Evolutionary conservation across 169 alveolate species (phyloP).

Genomic region (Neospora caninum): DNA sequence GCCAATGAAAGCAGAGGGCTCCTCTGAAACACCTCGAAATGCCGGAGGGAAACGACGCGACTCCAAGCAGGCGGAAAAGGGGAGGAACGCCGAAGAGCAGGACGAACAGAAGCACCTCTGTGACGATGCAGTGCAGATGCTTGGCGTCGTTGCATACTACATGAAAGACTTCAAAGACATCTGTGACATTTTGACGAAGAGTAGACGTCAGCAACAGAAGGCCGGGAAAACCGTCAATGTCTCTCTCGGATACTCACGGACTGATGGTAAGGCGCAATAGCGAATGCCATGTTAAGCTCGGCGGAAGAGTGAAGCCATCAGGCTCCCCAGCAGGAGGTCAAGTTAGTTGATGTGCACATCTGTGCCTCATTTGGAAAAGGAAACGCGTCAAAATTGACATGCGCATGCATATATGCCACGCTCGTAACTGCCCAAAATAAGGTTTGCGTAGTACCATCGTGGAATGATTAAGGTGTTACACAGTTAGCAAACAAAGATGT

Average conservation of each 20-base stretch:
- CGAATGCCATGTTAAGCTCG: too few relatives aligned
- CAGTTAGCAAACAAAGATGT: too few relatives aligned
- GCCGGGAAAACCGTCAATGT: background rate
- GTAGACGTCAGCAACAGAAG: background rate
- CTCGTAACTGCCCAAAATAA: too few relatives aligned
- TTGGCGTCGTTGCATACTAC: background rate
- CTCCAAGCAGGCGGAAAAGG: background rate
- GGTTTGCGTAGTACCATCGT: too few relatives aligned
- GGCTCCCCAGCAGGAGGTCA: too few relatives aligned
- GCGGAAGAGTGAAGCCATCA: too few relatives aligned
- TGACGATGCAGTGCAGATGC: conserved; percentile 27
- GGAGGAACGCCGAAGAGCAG: background rate
- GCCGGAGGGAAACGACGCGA: background rate
- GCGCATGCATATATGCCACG: too few relatives aligned
- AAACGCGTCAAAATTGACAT: too few relatives aligned
- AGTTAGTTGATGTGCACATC: too few relatives aligned
- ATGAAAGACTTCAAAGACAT: conserved; percentile 1
- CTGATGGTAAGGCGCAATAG: background rate
- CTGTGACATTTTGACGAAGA: background rate
- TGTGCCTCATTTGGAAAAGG: too few relatives aligned
- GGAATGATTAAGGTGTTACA: too few relatives aligned
- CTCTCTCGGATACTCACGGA: background rate
- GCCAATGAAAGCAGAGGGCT: background rate
- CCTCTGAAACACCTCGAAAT: background rate
- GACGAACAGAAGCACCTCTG: background rate